Conservation (phyloP, 306 rosid genomes). For the Pterocarpus macrocarpus region DNA sequence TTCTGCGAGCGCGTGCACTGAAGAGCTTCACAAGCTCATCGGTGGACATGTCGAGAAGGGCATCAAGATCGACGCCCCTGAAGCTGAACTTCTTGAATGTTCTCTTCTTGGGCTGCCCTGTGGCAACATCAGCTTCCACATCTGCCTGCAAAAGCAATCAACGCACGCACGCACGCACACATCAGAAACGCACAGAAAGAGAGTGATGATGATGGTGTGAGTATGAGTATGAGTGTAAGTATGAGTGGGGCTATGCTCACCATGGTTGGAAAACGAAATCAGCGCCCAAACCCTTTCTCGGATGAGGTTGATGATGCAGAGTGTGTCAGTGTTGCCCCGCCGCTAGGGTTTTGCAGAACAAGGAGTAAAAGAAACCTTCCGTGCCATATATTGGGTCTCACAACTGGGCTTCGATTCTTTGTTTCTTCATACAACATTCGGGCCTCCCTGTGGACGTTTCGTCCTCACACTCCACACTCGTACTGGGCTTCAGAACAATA, state of each 20-base stretch:
- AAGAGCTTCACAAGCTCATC: slow-evolving; percentile 91
- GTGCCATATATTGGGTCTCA: neutral
- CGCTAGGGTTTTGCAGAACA: neutral
- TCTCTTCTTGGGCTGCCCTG: slow-evolving; percentile 85
- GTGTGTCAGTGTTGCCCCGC: neutral
- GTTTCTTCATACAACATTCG: no score
- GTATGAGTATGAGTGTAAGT: neutral
- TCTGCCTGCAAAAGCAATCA: slow-evolving; percentile 65
- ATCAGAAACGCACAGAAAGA: neutral
- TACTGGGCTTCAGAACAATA: no score
- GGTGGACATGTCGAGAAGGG: slow-evolving; percentile 91
- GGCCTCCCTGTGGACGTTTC: no score
- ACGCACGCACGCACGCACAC: neutral
- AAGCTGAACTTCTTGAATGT: slow-evolving; percentile 94
- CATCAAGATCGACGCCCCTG: slow-evolving; percentile 88
- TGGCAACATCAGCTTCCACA: slow-evolving; percentile 69
- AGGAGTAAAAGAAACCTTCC: neutral
- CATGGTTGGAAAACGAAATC: neutral
- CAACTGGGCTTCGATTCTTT: neutral
- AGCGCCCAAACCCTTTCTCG: neutral
- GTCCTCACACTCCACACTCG: no score
- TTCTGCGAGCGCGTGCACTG: slow-evolving; percentile 88
- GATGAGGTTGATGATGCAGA: neutral
- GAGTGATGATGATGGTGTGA: neutral
- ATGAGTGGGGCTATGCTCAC: neutral